A percentile compares a stretch with the other conserved stretches of the same genome.
These are phyloP conservation scores for Nevesoporus exiguus DNA, from an alignment of 768 basidiomycete species.

Conservation along the genomic window DNA sequence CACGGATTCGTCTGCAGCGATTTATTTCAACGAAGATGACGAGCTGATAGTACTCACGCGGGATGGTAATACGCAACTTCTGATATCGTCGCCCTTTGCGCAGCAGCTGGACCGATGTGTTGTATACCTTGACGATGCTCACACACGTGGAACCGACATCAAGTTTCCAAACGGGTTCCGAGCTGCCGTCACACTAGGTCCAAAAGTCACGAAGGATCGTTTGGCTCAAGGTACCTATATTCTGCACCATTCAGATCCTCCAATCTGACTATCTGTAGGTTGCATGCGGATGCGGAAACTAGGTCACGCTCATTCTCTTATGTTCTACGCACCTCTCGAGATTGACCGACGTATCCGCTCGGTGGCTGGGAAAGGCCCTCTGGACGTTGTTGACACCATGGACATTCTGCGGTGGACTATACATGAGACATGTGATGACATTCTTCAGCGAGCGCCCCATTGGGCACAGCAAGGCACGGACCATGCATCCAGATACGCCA, in stretches of 20 bases:
- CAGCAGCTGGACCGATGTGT: conserved; percentile 34
- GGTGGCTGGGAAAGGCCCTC: conserved; percentile 11
- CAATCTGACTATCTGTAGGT: conserved; percentile 32
- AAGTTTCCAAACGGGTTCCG: conserved; percentile 15
- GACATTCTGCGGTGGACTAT: conserved; percentile 47
- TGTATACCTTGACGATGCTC: conserved; percentile 17
- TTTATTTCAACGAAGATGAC: conserved; percentile 34
- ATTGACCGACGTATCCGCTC: conserved; percentile 38
- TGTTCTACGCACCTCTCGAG: conserved; percentile 50
- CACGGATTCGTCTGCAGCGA: conserved; percentile 22
- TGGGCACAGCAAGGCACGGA: conserved; percentile 46
- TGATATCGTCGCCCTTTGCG: conserved; percentile 33
- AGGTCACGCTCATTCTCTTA: conserved; percentile 44
- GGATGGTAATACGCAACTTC: conserved; percentile 27
- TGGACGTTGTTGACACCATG: conserved; percentile 9
- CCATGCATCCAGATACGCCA: conserved; percentile 27
- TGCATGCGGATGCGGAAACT: conserved; percentile 56
- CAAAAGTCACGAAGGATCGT: conserved; percentile 16
- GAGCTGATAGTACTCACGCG: conserved; percentile 32
- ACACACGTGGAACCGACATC: conserved; percentile 20
- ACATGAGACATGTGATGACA: conserved; percentile 40
- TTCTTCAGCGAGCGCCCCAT: conserved; percentile 37
- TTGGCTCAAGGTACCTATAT: conserved; percentile 14
- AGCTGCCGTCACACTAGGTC: conserved; percentile 14
- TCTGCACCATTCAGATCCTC: not conserved